Evolutionary conservation across 345 rosid species (phyloP).

Genomic region (Eutrema yunnanense): DNA sequence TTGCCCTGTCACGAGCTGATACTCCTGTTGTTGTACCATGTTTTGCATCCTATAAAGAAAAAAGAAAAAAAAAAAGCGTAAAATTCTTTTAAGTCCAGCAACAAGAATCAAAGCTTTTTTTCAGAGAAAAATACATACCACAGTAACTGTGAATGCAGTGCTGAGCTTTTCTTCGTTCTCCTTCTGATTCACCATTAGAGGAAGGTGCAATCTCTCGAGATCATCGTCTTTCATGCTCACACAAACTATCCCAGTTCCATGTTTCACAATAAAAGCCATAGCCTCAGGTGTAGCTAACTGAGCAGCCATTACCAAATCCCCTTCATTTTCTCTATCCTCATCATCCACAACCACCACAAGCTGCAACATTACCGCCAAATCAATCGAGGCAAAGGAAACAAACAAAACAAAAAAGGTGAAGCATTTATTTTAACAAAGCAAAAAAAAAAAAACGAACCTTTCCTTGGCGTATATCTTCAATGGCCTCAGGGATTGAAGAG

Average conservation of each 20-base stretch:
- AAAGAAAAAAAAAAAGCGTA: neutral
- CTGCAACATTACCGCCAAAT: constrained; percentile 39
- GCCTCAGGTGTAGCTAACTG: constrained; percentile 79
- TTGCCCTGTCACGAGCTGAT: constrained; percentile 82
- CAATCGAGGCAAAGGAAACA: neutral
- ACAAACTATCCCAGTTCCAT: constrained; percentile 86
- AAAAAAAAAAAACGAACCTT: constrained; percentile 47
- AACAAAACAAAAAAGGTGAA: neutral
- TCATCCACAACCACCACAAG: constrained; percentile 89
- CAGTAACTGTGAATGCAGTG: constrained; percentile 90
- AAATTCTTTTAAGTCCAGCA: neutral
- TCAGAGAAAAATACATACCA: constrained; percentile 44
- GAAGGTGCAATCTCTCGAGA: constrained; percentile 77
- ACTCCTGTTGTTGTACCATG: constrained; percentile 90
- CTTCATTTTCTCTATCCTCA: constrained; percentile 95
- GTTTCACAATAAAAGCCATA: constrained; percentile 93
- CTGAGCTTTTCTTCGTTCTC: constrained; percentile 81
- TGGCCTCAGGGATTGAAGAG: constrained; percentile 75
- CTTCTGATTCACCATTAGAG: constrained; percentile 74
- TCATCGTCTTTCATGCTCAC: constrained; percentile 80
- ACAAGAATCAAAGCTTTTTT: neutral
- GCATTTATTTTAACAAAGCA: neutral
- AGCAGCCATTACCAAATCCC: constrained; percentile 90
- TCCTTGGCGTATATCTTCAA: constrained; percentile 87
- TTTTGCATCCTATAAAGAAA: constrained; percentile 67